These are phyloP conservation scores for Haberlea rhodopensis DNA, from an alignment of 257 asterid species.

Conservation along the genomic window DNA sequence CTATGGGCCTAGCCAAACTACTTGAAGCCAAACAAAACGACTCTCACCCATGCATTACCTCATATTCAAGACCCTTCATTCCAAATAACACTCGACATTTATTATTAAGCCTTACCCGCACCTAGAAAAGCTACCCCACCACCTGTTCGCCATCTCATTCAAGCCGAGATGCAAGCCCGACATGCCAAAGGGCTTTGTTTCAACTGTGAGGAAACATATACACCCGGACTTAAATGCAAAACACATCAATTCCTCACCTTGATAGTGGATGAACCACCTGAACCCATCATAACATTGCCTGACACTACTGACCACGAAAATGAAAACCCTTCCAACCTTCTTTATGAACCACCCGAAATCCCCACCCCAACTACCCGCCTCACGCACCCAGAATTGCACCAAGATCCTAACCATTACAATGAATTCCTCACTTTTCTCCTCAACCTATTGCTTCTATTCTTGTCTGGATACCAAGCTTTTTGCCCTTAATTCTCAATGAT, in stretches of 20 bases:
- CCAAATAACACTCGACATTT: background rate
- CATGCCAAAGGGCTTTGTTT: constrained; percentile 1
- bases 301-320: background rate
- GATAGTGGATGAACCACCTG: background rate
- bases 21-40: background rate
- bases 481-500: too few relatives aligned
- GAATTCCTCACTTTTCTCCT: too few relatives aligned
- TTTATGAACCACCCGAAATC: background rate
- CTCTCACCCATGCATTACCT: background rate
- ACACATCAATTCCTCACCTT: background rate
- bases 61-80: background rate
- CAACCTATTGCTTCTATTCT: background rate
- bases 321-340: background rate
- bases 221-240: background rate
- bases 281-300: background rate
- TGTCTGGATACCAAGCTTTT: too few relatives aligned
- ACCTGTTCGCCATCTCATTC: background rate
- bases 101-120: background rate
- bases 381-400: too few relatives aligned
- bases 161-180: background rate
- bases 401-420: too few relatives aligned
- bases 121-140: background rate
- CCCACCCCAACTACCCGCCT: background rate
- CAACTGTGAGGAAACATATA: background rate
- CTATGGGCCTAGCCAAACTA: background rate